Percentiles rank a stretch among this genome's conserved stretches.
Evolutionary conservation across 352 stramenopile genomes (phyloP).

Genomic region (Lagenidium sp.): DNA sequence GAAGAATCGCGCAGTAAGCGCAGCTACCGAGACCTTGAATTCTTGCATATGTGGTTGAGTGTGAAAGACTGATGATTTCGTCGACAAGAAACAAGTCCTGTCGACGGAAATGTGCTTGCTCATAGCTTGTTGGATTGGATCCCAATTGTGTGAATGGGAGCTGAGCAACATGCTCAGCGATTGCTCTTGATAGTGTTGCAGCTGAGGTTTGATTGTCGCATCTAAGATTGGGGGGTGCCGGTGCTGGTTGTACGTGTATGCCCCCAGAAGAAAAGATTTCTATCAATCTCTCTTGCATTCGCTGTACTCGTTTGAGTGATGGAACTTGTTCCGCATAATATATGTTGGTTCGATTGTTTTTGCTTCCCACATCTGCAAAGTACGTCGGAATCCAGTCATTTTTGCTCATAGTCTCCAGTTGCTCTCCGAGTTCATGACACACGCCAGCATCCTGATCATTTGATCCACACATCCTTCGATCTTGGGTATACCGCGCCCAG

Average conservation of each 20-base stretch:
- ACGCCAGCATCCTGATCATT: slow-evolving; percentile 13
- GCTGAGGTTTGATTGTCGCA: slow-evolving; percentile 17
- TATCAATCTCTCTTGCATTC: slow-evolving; percentile 47
- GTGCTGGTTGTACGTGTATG: slow-evolving; percentile 15
- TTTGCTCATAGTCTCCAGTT: slow-evolving; percentile 24
- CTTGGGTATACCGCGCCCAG: slow-evolving; percentile 38
- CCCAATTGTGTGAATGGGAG: slow-evolving; percentile 42
- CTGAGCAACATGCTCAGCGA: slow-evolving; percentile 44
- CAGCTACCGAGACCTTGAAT: slow-evolving; percentile 57
- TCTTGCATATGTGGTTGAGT: slow-evolving; percentile 32
- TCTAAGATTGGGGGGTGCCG: neutral
- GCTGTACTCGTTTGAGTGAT: slow-evolving; percentile 33
- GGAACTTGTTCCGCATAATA: slow-evolving; percentile 48
- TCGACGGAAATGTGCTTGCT: slow-evolving; percentile 65
- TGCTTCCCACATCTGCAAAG: too few species aligned
- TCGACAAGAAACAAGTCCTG: slow-evolving; percentile 79
- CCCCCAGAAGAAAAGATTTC: slow-evolving; percentile 32
- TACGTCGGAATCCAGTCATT: slow-evolving; percentile 36
- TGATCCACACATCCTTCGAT: slow-evolving; percentile 3
- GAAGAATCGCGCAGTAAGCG: slow-evolving; percentile 41
- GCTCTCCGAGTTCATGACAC: slow-evolving; percentile 12
- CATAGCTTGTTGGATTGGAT: slow-evolving; percentile 25
- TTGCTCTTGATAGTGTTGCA: slow-evolving; percentile 33
- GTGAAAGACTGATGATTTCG: slow-evolving; percentile 52
- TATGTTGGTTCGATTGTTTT: neutral